phyloP scores from a whole-genome alignment of 2,329 filamentous ascomycete genomes.

The Boeremia lycopersici region DNA sequence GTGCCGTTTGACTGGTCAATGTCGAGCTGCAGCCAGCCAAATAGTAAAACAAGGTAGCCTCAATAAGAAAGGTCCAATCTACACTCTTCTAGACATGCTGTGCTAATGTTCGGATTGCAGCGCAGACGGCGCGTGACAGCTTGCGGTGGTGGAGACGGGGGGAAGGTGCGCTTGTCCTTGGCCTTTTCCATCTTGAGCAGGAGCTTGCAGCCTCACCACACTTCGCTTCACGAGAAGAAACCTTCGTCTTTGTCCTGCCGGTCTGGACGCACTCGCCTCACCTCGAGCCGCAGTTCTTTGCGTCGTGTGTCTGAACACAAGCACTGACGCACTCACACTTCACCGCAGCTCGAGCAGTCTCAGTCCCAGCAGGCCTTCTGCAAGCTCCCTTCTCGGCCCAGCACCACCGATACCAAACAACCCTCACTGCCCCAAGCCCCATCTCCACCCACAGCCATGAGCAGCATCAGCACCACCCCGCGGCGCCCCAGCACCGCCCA shows the following conservation, averaged over 20 bases:
- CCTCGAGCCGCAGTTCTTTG: background rate
- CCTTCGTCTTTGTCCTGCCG: background rate
- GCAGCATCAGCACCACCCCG: slow-evolving; percentile 9
- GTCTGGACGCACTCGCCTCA: background rate
- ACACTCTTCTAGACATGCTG: background rate
- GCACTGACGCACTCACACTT: background rate
- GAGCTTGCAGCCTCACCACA: background rate
- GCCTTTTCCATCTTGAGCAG: slow-evolving; percentile 12
- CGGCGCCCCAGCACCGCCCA: slow-evolving; percentile 18
- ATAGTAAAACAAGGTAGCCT: slow-evolving; percentile 12
- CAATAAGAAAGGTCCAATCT: slow-evolving; percentile 20
- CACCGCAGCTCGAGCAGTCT: background rate
- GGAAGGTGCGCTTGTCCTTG: slow-evolving; percentile 20
- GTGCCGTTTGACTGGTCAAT: slow-evolving; percentile 24
- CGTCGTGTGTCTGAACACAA: too few relatives aligned
- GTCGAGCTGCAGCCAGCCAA: background rate
- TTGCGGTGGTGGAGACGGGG: background rate
- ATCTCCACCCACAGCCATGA: slow-evolving; percentile 13
- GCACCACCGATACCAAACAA: background rate
- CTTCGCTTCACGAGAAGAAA: background rate
- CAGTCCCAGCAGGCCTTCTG: background rate
- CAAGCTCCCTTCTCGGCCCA: background rate
- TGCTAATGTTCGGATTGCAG: background rate
- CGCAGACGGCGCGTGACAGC: background rate
- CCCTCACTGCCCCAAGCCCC: too few relatives aligned